Evolutionary conservation across 768 basidiomycete species (phyloP).

Genomic region (Rhizopogon roseolus): DNA sequence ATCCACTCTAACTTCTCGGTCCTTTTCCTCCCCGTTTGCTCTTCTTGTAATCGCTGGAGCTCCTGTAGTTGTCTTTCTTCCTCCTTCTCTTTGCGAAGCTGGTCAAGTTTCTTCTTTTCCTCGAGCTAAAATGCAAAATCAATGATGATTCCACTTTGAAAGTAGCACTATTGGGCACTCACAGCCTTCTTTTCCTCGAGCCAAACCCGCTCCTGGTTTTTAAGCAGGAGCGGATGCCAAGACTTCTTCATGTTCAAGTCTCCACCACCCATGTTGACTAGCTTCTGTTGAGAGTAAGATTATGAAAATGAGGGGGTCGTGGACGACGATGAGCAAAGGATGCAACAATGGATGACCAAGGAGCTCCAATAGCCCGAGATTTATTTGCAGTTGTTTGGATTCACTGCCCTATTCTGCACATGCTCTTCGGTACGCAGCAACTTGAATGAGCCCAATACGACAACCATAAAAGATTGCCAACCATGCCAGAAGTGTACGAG

Average conservation of each 20-base stretch:
- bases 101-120: conserved; percentile 97
- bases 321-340: conserved; percentile 9
- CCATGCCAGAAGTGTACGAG: conserved; percentile 17
- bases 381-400: conserved; percentile 30
- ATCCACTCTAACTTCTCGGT: conserved; percentile 98
- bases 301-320: conserved; percentile 2
- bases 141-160: neutral
- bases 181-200: conserved; percentile 96
- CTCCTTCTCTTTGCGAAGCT: conserved; percentile 95
- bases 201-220: conserved; percentile 99
- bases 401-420: neutral
- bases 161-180: conserved; percentile 25
- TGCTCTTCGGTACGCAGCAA: neutral
- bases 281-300: conserved; percentile 9
- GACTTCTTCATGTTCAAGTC: conserved; percentile 99
- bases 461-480: conserved; percentile 16
- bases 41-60: conserved; percentile 91
- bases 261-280: conserved; percentile 90
- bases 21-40: conserved; percentile 91
- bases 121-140: conserved; percentile 60
- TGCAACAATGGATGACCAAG: too few species aligned
- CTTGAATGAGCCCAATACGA: neutral
- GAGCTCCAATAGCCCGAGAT: too few species aligned
- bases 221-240: conserved; percentile 97
- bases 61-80: conserved; percentile 97